phyloP scores from a whole-genome alignment of 768 basidiomycete species.

The Cystobasidiopsis lactophilus region DNA sequence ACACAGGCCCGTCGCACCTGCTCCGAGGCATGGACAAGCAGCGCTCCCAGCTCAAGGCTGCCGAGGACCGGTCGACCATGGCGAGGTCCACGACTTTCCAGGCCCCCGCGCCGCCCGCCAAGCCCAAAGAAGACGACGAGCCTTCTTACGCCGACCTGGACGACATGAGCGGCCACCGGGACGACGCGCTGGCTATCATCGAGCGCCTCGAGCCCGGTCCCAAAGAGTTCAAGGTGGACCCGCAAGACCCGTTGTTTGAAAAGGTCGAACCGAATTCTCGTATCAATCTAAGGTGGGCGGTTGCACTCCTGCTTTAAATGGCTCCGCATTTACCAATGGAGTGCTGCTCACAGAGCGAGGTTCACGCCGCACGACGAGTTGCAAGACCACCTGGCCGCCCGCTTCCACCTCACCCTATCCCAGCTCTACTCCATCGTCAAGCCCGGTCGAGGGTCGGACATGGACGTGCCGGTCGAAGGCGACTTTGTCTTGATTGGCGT shows the following conservation, averaged over 20 bases:
- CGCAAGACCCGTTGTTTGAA: conserved; percentile 54
- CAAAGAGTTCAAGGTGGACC: conserved; percentile 43
- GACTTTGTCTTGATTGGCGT: conserved; percentile 96
- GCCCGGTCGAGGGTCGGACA: conserved; percentile 36
- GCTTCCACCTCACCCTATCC: conserved; percentile 75
- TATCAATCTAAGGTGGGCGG: conserved; percentile 54
- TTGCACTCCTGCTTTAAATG: background rate
- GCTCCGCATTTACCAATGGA: background rate
- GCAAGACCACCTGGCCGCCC: conserved; percentile 53
- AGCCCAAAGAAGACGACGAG: background rate
- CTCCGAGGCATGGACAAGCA: background rate
- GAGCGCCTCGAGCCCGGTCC: conserved; percentile 63
- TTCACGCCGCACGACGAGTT: conserved; percentile 49
- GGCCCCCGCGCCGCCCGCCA: background rate
- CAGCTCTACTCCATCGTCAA: conserved; percentile 67
- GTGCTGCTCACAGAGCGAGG: conserved; percentile 37
- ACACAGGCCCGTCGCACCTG: background rate
- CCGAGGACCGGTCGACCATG: background rate
- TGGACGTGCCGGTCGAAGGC: conserved; percentile 72
- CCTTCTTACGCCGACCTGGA: background rate
- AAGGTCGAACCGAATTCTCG: conserved; percentile 74
- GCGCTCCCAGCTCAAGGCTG: background rate
- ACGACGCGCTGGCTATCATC: conserved; percentile 30
- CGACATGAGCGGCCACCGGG: background rate
- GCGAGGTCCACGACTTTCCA: background rate